Evolutionary conservation across 345 rosid species (phyloP), one percentile per base, ranked within the genome.

Genomic region (Euphorbia pulcherrima): DNA sequence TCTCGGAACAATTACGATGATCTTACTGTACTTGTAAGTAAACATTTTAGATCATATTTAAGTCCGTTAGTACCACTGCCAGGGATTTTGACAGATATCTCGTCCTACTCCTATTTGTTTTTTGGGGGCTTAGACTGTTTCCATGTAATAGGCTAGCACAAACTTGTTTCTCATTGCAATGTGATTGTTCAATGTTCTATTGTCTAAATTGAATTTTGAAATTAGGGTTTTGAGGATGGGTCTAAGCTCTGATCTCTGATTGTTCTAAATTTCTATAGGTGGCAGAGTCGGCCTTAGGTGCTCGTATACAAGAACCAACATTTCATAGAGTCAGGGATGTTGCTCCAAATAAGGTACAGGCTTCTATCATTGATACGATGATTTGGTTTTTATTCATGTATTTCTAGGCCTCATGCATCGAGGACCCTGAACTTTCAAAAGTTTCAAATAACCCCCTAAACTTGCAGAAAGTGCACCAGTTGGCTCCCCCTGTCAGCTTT

Each of bases 251-350:
- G 40, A 17, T 12, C 24, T 8, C 50, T 14, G 18, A 44, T 18
- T 47, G 30, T 56, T 14, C 6, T 17, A 56, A 17, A 56, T 26
- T 55, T 74, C 20, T 77, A 41, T 86, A 94, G 99, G 87, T 69
- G 78, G 99, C 96, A 57, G 88, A 88, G 71, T 67, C 82, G 65
- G 88, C 91, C 40, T 75, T 91, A 67, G 77, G 75, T 75, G 88
- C 90, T 57, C 33, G 47, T 28, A 83, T 94, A 63, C 79, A 75
- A 62, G 88, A 85, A 41, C 86, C 84, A 0, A 54, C 79, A 44
- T 85, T 94, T 76, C 97, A 89, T 62, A 81, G 84, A 81, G 97
- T 94, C 53, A 83, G 99, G 84, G 97, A 94, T 69, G 99, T 94
- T 68, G 99, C 99, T 72, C 99, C 99, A 12, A 91, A 91, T 82